Evolutionary conservation across 371 early-diverging fungal species (phyloP), one percentile per base, ranked within the genome.

Genomic region (Coemansia sp.): DNA sequence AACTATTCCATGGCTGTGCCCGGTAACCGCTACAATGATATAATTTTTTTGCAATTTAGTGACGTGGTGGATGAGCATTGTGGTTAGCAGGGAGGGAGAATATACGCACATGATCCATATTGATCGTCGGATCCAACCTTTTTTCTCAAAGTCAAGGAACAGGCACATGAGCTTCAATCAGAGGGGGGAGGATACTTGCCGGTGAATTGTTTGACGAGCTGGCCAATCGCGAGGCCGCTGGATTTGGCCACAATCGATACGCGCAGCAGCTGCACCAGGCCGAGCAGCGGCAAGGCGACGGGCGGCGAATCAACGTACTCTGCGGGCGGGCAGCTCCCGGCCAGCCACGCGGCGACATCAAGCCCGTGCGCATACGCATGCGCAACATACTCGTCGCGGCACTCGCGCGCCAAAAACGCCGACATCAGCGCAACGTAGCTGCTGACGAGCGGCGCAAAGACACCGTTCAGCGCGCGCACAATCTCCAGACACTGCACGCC

Each of bases 1-100:
- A 59, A 93, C 85, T 57, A 94, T 85, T 59, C 97, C 96, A 74
- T 94, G 95, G 65, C 91, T 89, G 74, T 95, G 95, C 62, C 96
- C 97, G 30, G 93, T 81, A 20, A 76, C 55, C 0, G 77, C 84
- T 73, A 51, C 43, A 55, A 38, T 45, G 20, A 30, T n/a, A 31
- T 14, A 5, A 45, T 32, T 35, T 20, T 7, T 31, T 26, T 26
- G 26, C 26, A 26, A 26, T 26, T 26, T 26, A 26, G 26, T 26
- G 26, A 26, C 26, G 26, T 26, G 26, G 26, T 26, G 26, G 26
- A 26, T 26, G 26, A 26, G 26, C 26, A 26, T 26, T 26, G 26
- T 26, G 26, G 26, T 26, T 26, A 26, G 26, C 26, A 26, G 26
- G 26, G n/a, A n/a, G 40, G 14, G 36, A 14, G 16, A 52, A 49